Conservation (phyloP, 179 eudicot genomes). For the Silene noctiflora region DNA sequence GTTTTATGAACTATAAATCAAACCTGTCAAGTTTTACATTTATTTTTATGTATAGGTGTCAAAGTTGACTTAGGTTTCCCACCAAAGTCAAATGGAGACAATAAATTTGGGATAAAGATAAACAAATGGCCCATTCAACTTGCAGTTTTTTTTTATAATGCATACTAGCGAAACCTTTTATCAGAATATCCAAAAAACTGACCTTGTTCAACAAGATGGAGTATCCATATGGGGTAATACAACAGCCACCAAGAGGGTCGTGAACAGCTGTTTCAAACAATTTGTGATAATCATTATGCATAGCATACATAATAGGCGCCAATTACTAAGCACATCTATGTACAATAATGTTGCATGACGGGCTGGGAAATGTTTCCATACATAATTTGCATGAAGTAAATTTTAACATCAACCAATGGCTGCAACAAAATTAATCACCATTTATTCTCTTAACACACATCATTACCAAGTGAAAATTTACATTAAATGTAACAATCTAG, state of each 20-base stretch:
- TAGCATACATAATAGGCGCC: neutral
- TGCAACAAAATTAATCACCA: neutral
- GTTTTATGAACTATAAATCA: neutral
- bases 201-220: conserved; percentile 84
- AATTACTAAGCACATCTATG: neutral
- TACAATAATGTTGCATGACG: neutral
- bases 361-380: neutral
- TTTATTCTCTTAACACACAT: neutral
- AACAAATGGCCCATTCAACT: neutral
- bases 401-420: neutral
- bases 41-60: neutral
- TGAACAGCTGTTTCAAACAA: conserved; percentile 52
- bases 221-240: conserved; percentile 84
- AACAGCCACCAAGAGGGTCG: conserved; percentile 99
- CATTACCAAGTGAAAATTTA: neutral
- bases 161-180: neutral
- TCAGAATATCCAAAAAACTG: conserved; percentile 12
- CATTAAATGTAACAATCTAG: neutral
- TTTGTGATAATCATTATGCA: neutral
- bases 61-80: neutral
- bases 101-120: neutral
- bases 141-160: neutral
- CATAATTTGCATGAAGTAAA: neutral
- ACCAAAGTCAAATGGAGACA: neutral
- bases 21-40: neutral